Evolutionary conservation across 371 early-diverging fungal species (phyloP), one percentile per base, ranked within the genome.

Genomic region (Capniomyces stellatus): DNA sequence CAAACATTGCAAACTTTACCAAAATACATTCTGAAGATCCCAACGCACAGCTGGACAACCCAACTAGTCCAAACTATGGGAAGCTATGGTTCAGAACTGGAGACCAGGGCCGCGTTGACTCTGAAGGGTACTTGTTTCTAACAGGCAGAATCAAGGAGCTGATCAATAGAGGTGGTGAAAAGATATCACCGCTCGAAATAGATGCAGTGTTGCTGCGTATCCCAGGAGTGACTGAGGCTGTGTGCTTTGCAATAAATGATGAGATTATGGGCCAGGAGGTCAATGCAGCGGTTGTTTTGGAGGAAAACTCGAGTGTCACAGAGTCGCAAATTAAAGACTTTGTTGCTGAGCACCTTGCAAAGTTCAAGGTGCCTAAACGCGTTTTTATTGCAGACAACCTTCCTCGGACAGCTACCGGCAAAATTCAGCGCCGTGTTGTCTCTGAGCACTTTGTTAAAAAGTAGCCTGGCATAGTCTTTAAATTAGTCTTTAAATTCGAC

Each of bases 201-300:
- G 91, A 91, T 51, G 71, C 78, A n/a, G 75, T 76, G 28, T 63
- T 90, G 51, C 71, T 87, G 46, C 71, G 75, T 57, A 76, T 75
- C 53, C 80, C 81, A 10, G 74, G 64, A 40, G 76, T 89, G 2
- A 72, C 73, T 18, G 91, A 90, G 50, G 89, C 85, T 1, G 83
- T 84, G 12, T 72, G 75, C 50, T 89, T 88, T 68, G 81, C 70
- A 21, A 82, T 84, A 1, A 71, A 76, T 1, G 81, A 83, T 64
- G 72, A 76, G 15, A 78, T 83, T 64, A 85, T 83, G 52, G 87
- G 87, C 24, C 83, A 88, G 62, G 85, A 83, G 55, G 78, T 89
- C 13, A 78, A 83, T 60, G 84, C 83, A 1, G 82, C 85, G 0
- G 79, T 87, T 3, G 81, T 90, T 2, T 57, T 76, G n/a, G 64